phyloP scores from a whole-genome alignment of 371 early-diverging fungal species.

The Mortierella sp. region DNA sequence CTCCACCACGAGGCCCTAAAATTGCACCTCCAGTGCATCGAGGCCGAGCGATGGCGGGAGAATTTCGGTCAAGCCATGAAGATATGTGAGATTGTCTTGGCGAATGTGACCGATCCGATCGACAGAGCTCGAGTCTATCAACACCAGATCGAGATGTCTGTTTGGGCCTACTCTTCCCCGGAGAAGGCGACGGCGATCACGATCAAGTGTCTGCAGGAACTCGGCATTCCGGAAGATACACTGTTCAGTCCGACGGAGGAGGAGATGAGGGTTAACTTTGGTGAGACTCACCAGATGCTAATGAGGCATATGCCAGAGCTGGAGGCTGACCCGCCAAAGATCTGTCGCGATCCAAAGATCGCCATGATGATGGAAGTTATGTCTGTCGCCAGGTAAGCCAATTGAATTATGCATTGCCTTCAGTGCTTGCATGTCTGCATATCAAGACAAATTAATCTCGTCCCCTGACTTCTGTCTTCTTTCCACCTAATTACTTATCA shows the following conservation, averaged over 20 bases:
- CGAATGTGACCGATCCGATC: conserved; percentile 39
- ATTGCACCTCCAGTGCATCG: conserved; percentile 51
- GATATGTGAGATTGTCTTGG: conserved; percentile 35
- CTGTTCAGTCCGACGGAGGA: conserved; percentile 28
- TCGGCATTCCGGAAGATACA: conserved; percentile 27
- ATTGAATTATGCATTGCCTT: neutral
- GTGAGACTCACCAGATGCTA: conserved; percentile 32
- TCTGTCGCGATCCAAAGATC: conserved; percentile 36
- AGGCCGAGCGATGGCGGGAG: conserved; percentile 54
- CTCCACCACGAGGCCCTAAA: conserved; percentile 46
- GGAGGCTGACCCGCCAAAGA: conserved; percentile 19
- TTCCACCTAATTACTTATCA: neutral
- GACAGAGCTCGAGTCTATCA: conserved; percentile 47
- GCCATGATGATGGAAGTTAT: conserved; percentile 53
- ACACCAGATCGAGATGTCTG: conserved; percentile 56
- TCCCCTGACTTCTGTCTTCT: neutral
- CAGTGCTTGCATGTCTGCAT: neutral
- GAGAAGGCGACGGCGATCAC: conserved; percentile 28
- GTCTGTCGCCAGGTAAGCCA: conserved; percentile 24
- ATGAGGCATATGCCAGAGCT: conserved; percentile 30
- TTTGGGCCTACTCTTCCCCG: conserved; percentile 42
- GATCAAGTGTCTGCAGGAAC: conserved; percentile 40
- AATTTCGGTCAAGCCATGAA: conserved; percentile 49
- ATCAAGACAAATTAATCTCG: neutral
- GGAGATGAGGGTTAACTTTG: conserved; percentile 30